Percentiles rank a stretch among this genome's conserved stretches.
Conservation (phyloP, 2,329 filamentous ascomycete species). For the Talaromyces sp. region DNA sequence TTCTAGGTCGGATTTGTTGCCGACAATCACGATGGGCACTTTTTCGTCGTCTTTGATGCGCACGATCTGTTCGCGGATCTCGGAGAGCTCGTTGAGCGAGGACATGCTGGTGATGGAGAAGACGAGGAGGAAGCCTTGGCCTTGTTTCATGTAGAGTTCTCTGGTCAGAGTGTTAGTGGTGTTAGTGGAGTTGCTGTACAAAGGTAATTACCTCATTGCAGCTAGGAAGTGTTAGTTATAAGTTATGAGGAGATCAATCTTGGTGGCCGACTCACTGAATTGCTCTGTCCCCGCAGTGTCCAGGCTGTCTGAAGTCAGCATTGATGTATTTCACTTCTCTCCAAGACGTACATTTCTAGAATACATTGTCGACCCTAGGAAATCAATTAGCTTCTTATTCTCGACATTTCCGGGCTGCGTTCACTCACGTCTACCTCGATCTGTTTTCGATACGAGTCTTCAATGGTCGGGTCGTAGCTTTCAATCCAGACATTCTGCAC, state of each 20-base stretch:
- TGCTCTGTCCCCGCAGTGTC: conserved; percentile 90
- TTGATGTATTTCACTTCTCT: not conserved
- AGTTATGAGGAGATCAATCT: not conserved
- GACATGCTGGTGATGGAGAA: conserved; percentile 85
- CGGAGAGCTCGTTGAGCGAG: conserved; percentile 75
- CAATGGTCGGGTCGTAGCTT: conserved; percentile 82
- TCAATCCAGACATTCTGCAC: conserved; percentile 94
- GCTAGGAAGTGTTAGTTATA: conserved; percentile 30
- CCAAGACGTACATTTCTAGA: conserved; percentile 69
- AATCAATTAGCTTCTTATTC: conserved; percentile 22
- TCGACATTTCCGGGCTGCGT: too few species aligned
- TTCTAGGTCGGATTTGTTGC: conserved; percentile 87
- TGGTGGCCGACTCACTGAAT: conserved; percentile 64
- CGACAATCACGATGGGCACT: conserved; percentile 82
- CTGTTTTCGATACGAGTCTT: conserved; percentile 83
- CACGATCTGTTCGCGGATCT: conserved; percentile 81
- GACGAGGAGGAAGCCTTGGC: conserved; percentile 84
- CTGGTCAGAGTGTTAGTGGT: conserved; percentile 30
- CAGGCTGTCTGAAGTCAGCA: conserved; percentile 49
- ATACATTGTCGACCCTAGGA: conserved; percentile 76
- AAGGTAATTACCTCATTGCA: conserved; percentile 49
- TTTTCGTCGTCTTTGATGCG: conserved; percentile 85
- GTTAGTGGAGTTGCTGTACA: not conserved
- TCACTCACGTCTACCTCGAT: conserved; percentile 79
- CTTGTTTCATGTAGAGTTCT: conserved; percentile 89